Evolutionary conservation across 306 rosid genomes (phyloP), one percentile per base, ranked within the genome.

Genomic region (Acacia crassicarpa): DNA sequence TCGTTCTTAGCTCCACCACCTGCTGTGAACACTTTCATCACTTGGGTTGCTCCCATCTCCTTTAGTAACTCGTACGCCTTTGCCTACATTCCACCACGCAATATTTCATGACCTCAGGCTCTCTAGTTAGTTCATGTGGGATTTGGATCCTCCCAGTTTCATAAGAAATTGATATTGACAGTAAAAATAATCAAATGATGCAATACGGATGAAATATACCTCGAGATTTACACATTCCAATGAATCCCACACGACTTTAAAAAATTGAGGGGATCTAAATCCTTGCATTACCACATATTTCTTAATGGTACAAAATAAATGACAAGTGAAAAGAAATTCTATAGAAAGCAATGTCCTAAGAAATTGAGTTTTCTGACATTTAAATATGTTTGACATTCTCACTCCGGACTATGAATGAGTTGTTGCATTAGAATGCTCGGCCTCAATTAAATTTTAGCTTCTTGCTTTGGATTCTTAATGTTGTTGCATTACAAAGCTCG

Each of bases 1-100:
- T 83, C 89, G 82, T 95, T 95, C 84, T 89, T 92, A 0, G 97
- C 87, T 66, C 98, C 98, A 68, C 98, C 98, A 20, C 99, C 94
- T 0, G 99, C 93, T 14, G 97, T 93, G 87, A 95, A 86, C 72
- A 95, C 91, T 88, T 90, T 88, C 0, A 86, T 91, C 25, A 88
- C 98, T 20, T 86, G 71, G 7, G 91, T 93, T 80, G 93, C 95
- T 54, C 99, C 98, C 38, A 95, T 81, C 82, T 91, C 93, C 83
- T 88, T 91, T 70, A 95, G 74, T 78, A 91, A 86, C 40, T 67
- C 77, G 84, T 93, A 95, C 58, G 88, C 97, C 45, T 93, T 89
- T n/a, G 87, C 98, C 98, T 93, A 77, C 44, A 85, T n/a, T 27
- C 65, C 76, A 45, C 59, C 78, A 69, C 67, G 69, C 79, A 86